These are phyloP conservation scores for Pelargonium citronellum DNA, from an alignment of 441 rosid species.

Conservation along the genomic window DNA sequence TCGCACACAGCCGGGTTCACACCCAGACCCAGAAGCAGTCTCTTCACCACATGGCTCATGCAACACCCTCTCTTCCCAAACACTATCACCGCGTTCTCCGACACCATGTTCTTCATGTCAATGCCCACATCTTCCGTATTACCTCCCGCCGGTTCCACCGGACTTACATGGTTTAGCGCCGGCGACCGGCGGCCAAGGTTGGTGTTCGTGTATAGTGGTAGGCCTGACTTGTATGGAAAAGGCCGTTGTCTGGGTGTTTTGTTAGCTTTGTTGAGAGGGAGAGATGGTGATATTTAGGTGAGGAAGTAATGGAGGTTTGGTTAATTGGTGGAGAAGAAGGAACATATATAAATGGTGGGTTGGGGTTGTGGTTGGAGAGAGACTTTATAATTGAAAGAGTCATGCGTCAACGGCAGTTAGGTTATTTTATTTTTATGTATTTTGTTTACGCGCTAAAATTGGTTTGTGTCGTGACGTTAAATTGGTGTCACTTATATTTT, in stretches of 20 bases:
- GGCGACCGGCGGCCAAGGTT: background rate
- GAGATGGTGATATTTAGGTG: background rate
- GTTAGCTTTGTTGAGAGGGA: background rate
- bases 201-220: conserved; percentile 25
- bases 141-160: too few species aligned
- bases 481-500: background rate
- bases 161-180: background rate
- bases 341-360: background rate
- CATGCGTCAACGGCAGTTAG: conserved; percentile 39
- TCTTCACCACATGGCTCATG: conserved; percentile 76
- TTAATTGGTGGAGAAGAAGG: background rate
- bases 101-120: conserved; percentile 36
- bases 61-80: conserved; percentile 72
- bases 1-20: conserved; percentile 70
- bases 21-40: conserved; percentile 64
- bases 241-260: conserved; percentile 74
- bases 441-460: conserved; percentile 20
- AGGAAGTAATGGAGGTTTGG: conserved; percentile 5
- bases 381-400: conserved; percentile 21
- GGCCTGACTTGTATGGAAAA: conserved; percentile 55
- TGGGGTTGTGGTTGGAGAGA: conserved; percentile 11
- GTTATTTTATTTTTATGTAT: background rate
- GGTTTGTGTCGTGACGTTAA: conserved; percentile 29
- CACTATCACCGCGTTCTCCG: conserved; percentile 72
- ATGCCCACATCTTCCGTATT: conserved; percentile 3